Percentiles rank a stretch among this genome's conserved stretches.
Evolutionary conservation across 768 basidiomycete species (phyloP).

Genomic region (Auriculariales sp.): DNA sequence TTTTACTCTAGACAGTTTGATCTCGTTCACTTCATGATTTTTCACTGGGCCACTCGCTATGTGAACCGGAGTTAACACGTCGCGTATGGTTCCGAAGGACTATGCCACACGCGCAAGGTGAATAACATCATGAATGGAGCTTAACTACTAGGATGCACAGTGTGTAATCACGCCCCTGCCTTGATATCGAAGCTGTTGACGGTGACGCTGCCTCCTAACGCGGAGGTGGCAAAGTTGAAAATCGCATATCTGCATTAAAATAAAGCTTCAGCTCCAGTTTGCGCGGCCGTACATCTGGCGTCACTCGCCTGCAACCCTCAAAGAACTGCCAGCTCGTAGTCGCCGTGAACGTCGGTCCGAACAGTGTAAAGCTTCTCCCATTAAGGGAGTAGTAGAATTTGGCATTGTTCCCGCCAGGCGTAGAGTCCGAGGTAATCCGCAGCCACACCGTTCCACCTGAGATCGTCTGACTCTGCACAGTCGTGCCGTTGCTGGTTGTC

Average conservation of each 20-base stretch:
- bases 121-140: no score
- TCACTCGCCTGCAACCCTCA: no score
- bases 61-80: no score
- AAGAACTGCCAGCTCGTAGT: slow-evolving; percentile 5
- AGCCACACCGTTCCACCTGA: slow-evolving; percentile 5
- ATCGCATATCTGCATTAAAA: slow-evolving; percentile 5
- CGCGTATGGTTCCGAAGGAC: no score
- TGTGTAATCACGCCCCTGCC: no score
- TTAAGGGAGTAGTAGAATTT: slow-evolving; percentile 5
- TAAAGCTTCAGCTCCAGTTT: no score
- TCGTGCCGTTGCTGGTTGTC: slow-evolving; percentile 1
- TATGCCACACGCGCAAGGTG: no score
- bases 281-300: no score
- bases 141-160: no score
- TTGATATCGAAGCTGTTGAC: slow-evolving; percentile 3
- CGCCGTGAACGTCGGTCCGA: slow-evolving; percentile 4
- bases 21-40: no score
- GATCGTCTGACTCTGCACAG: slow-evolving; percentile 1
- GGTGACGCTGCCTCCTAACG: slow-evolving; percentile 4
- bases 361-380: background rate
- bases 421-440: background rate
- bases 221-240: slow-evolving; percentile 4
- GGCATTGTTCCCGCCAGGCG: background rate
- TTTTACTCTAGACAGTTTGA: no score
- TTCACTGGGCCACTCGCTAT: no score